Conservation (phyloP, 805 yeast genomes). For the Yamadazyma nakazawae region DNA sequence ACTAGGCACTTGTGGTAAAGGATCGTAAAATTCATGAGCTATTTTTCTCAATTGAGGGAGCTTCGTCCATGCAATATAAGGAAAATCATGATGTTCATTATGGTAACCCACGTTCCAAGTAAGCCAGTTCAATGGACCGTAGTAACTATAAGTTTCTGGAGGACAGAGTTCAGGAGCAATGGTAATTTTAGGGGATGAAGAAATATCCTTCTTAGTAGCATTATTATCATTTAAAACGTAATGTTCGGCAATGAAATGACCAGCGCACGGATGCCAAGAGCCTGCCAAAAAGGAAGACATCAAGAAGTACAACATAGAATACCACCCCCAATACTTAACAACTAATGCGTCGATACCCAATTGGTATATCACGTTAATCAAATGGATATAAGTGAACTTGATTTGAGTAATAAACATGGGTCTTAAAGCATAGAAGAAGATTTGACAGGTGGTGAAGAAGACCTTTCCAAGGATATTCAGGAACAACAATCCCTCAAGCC, state of each 20-base stretch:
- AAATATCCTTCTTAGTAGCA: constrained; percentile 24
- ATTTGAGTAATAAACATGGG: constrained; percentile 83
- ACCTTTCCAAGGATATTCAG: constrained; percentile 83
- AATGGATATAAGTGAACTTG: constrained; percentile 70
- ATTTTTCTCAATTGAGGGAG: constrained; percentile 59
- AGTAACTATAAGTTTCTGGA: constrained; percentile 82
- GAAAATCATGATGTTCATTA: constrained; percentile 95
- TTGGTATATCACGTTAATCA: constrained; percentile 64
- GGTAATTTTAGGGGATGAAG: constrained; percentile 16
- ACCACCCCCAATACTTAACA: constrained; percentile 59
- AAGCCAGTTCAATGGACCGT: constrained; percentile 70
- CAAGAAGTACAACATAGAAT: constrained; percentile 62
- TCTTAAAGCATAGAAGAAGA: constrained; percentile 82
- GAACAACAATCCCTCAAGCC: constrained; percentile 67
- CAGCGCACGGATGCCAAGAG: constrained; percentile 89
- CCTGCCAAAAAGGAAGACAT: constrained; percentile 85
- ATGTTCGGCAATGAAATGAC: constrained; percentile 95
- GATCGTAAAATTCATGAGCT: constrained; percentile 79
- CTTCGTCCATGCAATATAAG: constrained; percentile 87
- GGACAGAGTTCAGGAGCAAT: constrained; percentile 42
- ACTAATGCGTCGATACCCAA: constrained; percentile 54
- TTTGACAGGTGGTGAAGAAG: constrained; percentile 85
- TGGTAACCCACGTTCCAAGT: constrained; percentile 95
- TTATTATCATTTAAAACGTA: constrained; percentile 64
- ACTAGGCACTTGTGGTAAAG: constrained; percentile 70